phyloP scores from a whole-genome alignment of 2,329 filamentous ascomycete species.

The Colletotrichum simmondsii region DNA sequence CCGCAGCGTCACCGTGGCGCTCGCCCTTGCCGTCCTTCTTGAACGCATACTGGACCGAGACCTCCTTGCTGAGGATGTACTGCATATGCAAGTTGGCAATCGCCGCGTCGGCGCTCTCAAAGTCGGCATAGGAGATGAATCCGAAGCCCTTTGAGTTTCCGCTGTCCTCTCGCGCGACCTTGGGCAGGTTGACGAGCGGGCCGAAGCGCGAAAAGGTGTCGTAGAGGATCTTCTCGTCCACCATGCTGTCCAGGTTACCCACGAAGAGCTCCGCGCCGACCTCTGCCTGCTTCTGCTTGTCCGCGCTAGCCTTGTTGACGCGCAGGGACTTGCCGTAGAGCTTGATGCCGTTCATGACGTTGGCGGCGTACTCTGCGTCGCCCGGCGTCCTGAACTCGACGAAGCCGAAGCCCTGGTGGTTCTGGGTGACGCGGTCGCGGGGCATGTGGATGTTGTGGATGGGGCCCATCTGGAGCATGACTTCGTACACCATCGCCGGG shows the following conservation, averaged over 20 bases:
- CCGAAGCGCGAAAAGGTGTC: conserved; percentile 95
- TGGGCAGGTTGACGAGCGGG: conserved; percentile 83
- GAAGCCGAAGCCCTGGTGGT: conserved; percentile 98
- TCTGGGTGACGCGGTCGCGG: conserved; percentile 96
- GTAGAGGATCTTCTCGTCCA: conserved; percentile 95
- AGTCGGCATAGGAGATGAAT: conserved; percentile 92
- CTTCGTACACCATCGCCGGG: conserved; percentile 92
- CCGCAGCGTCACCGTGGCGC: conserved; percentile 92
- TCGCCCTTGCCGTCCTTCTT: conserved; percentile 99
- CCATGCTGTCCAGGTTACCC: conserved; percentile 93
- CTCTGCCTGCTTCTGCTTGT: conserved; percentile 93
- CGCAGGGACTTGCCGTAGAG: conserved; percentile 94
- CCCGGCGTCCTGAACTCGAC: conserved; percentile 97
- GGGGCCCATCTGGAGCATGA: conserved; percentile 97
- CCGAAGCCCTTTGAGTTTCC: conserved; percentile 95
- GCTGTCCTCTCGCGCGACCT: conserved; percentile 90
- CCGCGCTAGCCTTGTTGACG: conserved; percentile 92
- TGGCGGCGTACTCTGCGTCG: conserved; percentile 95
- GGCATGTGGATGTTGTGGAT: conserved; percentile 98
- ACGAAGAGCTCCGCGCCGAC: conserved; percentile 97
- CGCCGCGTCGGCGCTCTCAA: conserved; percentile 92
- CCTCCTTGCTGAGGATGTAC: conserved; percentile 96
- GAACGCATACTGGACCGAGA: conserved; percentile 97
- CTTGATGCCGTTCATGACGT: conserved; percentile 96
- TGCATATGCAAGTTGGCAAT: conserved; percentile 94